phyloP scores from a whole-genome alignment of 2,329 filamentous ascomycete species.

The Colletotrichum limetticola region DNA sequence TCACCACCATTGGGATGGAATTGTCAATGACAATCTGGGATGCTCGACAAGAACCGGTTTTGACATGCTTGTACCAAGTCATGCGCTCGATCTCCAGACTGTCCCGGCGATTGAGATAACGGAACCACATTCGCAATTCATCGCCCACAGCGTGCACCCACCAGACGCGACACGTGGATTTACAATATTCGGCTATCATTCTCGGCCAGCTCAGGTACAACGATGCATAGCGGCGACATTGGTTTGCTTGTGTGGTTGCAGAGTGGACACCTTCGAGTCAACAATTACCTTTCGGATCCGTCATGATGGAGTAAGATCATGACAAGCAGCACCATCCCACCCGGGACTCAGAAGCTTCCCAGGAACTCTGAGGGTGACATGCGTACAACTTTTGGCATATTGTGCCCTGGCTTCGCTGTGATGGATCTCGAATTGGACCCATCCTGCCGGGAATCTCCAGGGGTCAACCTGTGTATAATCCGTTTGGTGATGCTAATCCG shows the following conservation, averaged over 20 bases:
- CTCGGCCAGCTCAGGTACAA: not conserved
- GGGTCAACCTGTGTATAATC: slow-evolving; percentile 22
- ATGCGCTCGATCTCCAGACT: not conserved
- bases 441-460: not conserved
- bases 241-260: not conserved
- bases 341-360: not conserved
- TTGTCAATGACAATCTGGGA: not conserved
- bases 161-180: not conserved
- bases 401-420: slow-evolving; percentile 5
- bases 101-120: not conserved
- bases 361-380: not conserved
- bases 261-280: not conserved
- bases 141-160: not conserved
- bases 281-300: slow-evolving; percentile 16
- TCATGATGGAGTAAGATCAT: slow-evolving; percentile 21
- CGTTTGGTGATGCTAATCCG: slow-evolving; percentile 6
- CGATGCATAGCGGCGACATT: not conserved
- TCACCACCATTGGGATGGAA: not conserved
- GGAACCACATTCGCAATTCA: not conserved
- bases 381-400: not conserved
- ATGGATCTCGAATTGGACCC: slow-evolving; percentile 6
- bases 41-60: not conserved
- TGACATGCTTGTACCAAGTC: not conserved
- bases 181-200: not conserved
- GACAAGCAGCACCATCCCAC: not conserved